Evolutionary conservation across 352 stramenopile genomes (phyloP).

Genomic region (Phytophthora citricola): DNA sequence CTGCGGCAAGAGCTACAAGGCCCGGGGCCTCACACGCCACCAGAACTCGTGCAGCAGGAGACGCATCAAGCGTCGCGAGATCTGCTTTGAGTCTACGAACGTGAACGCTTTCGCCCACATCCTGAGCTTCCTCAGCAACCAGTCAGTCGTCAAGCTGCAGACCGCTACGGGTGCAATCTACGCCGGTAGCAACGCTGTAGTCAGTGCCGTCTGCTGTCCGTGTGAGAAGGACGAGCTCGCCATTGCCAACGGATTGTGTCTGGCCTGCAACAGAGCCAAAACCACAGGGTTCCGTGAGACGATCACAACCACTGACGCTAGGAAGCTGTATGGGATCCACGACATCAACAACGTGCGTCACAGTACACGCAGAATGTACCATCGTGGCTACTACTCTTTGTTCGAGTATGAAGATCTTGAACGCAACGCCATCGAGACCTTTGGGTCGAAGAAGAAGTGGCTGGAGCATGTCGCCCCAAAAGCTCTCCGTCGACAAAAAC

Average conservation of each 20-base stretch:
- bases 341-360: not conserved
- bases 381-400: not conserved
- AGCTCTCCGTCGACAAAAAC: not conserved
- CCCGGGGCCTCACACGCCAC: not conserved
- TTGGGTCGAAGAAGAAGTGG: not conserved
- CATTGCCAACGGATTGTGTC: not conserved
- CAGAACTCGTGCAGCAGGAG: not conserved
- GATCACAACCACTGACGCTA: not conserved
- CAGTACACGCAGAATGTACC: not conserved
- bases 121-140: not conserved
- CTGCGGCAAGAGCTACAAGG: not conserved
- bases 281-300: not conserved
- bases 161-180: not conserved
- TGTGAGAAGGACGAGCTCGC: not conserved
- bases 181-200: not conserved
- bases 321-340: not conserved
- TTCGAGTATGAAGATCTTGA: not conserved
- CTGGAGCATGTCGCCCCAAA: not conserved
- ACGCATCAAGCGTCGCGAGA: not conserved
- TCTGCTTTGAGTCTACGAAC: not conserved
- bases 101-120: not conserved
- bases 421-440: not conserved
- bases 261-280: not conserved
- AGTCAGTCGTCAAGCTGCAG: not conserved
- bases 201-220: not conserved